A percentile compares a stretch with the other conserved stretches of the same genome.
Conservation (phyloP, 2,329 filamentous ascomycete genomes). For the Thelonectria olida region DNA sequence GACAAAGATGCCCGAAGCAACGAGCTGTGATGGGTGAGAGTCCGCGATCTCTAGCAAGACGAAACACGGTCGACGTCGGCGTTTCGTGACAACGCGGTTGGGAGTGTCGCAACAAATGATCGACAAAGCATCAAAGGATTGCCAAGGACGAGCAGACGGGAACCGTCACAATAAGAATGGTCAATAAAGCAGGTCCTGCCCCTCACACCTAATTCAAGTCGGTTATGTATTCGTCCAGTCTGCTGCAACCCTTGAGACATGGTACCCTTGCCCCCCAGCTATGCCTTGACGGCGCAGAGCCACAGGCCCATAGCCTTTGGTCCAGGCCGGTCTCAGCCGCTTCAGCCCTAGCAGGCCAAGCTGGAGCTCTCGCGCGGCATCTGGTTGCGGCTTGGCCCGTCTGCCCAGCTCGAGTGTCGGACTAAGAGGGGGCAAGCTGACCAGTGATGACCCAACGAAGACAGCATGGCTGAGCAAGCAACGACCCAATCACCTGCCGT, state of each 20-base stretch:
- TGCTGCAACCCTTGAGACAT: not conserved
- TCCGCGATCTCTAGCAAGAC: not conserved
- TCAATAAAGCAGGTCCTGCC: not conserved
- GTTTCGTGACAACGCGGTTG: not conserved
- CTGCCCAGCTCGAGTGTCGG: no score
- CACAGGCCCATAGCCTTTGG: constrained; percentile 6
- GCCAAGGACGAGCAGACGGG: not conserved
- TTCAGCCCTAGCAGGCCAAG: constrained; percentile 18
- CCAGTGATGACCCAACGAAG: not conserved
- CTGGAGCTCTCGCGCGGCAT: no score
- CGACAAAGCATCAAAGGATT: not conserved
- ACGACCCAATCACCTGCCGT: not conserved
- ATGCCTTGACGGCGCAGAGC: not conserved
- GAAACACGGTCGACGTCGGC: not conserved
- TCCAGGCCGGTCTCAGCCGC: constrained; percentile 17
- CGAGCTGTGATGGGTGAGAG: not conserved
- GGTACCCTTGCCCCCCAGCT: not conserved
- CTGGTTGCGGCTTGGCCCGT: not conserved
- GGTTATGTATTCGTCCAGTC: no score
- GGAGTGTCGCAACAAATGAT: not conserved
- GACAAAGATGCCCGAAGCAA: not conserved
- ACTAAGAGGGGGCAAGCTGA: no score
- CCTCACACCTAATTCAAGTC: not conserved
- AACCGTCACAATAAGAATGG: not conserved
- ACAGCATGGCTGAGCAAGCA: constrained; percentile 3